Conservation (phyloP, 75 land plant genomes). For the Larix kaempferi region DNA sequence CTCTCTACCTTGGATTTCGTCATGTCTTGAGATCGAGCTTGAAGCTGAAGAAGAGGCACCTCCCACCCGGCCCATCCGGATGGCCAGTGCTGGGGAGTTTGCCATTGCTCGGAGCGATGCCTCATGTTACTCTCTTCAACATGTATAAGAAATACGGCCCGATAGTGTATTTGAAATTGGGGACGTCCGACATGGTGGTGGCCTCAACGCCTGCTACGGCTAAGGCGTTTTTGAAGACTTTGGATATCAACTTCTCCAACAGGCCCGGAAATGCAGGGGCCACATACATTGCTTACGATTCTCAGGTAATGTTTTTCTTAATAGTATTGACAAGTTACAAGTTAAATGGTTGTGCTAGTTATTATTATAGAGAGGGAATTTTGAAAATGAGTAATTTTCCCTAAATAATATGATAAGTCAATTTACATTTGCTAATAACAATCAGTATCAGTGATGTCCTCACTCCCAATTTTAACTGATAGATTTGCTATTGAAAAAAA, state of each 20-base stretch:
- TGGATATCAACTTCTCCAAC: constrained; percentile 30
- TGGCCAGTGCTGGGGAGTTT: constrained; percentile 14
- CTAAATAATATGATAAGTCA: no score
- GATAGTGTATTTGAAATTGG: constrained; percentile 41
- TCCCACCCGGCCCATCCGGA: constrained; percentile 8
- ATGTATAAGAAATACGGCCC: constrained; percentile 51
- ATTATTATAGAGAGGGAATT: no score
- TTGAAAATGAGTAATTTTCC: no score
- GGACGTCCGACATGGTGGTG: constrained; percentile 24
- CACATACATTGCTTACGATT: constrained; percentile 26
- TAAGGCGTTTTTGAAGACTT: constrained; percentile 33
- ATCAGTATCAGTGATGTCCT: no score
- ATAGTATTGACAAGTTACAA: no score
- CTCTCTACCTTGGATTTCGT: neutral
- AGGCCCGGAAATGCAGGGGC: constrained; percentile 19
- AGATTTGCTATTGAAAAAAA: no score
- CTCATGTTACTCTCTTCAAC: constrained; percentile 29
- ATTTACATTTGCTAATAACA: no score
- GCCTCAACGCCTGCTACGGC: constrained; percentile 29
- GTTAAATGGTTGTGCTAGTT: no score
- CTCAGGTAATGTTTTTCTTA: constrained; percentile 12
- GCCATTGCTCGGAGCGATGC: constrained; percentile 22
- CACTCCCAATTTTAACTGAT: no score
- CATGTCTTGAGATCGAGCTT: neutral
- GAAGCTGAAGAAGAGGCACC: neutral